These are phyloP conservation scores for Fusarium sp. DNA, from an alignment of 2,329 filamentous ascomycete genomes.

Conservation along the genomic window DNA sequence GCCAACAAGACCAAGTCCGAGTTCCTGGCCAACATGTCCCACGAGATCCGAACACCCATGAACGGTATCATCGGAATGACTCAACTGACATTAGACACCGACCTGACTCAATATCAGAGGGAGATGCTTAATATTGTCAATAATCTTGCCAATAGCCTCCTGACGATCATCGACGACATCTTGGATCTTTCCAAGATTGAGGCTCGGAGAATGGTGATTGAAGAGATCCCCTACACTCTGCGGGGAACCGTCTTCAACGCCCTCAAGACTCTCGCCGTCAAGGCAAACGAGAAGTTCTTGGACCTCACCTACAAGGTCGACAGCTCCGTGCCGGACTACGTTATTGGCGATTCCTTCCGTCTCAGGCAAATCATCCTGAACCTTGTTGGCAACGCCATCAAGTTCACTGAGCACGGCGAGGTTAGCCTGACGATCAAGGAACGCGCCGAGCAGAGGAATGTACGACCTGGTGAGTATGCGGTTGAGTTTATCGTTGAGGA, in stretches of 20 bases:
- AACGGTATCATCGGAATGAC: constrained; percentile 99
- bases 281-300: constrained; percentile 94
- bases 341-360: constrained; percentile 96
- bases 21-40: constrained; percentile 98
- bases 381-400: constrained; percentile 97
- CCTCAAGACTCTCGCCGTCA: constrained; percentile 94
- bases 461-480: constrained; percentile 80
- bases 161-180: constrained; percentile 95
- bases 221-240: constrained; percentile 95
- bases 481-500: constrained; percentile 97
- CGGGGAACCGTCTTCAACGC: constrained; percentile 97
- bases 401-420: constrained; percentile 97
- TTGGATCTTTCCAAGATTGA: constrained; percentile 85
- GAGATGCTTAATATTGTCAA: constrained; percentile 99
- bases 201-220: constrained; percentile 97
- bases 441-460: constrained; percentile 70
- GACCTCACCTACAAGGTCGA: constrained; percentile 95
- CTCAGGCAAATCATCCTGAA: constrained; percentile 97
- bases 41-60: constrained; percentile 97
- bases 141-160: constrained; percentile 91
- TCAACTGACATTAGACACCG: constrained; percentile 92
- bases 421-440: constrained; percentile 92
- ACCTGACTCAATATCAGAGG: constrained; percentile 92
- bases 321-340: constrained; percentile 91
- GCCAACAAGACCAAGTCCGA: constrained; percentile 99